These are phyloP conservation scores for Areca catechu DNA, from an alignment of 176 grass and related monocot genomes.

Conservation along the genomic window DNA sequence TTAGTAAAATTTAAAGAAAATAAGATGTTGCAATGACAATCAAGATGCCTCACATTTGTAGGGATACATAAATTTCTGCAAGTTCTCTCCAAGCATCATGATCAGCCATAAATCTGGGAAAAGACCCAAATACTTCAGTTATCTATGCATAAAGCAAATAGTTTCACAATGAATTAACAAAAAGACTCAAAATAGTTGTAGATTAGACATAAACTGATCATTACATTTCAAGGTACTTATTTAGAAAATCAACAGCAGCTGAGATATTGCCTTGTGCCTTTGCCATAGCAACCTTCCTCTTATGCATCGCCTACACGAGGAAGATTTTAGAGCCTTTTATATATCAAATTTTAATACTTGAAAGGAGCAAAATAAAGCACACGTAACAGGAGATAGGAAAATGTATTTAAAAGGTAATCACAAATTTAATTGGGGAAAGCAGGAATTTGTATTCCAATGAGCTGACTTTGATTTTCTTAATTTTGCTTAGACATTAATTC, in stretches of 20 bases:
- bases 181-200: not conserved
- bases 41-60: slow-evolving; percentile 64
- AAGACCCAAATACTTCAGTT: slow-evolving; percentile 12
- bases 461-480: no score
- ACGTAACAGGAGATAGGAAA: no score
- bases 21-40: slow-evolving; percentile 15
- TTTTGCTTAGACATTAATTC: no score
- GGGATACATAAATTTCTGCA: slow-evolving; percentile 80
- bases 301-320: slow-evolving; percentile 54
- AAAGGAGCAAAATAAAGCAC: no score
- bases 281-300: slow-evolving; percentile 92
- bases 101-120: slow-evolving; percentile 95
- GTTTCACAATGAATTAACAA: not conserved
- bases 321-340: not conserved
- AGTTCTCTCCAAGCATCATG: slow-evolving; percentile 99
- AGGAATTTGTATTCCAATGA: no score
- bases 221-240: slow-evolving; percentile 92
- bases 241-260: slow-evolving; percentile 61
- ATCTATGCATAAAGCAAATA: not conserved
- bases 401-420: no score
- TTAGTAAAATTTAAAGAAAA: slow-evolving; percentile 1
- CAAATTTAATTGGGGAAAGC: no score
- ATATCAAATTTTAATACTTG: no score
- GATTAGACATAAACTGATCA: slow-evolving; percentile 8
- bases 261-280: slow-evolving; percentile 85